phyloP scores from a whole-genome alignment of 495 filamentous ascomycete genomes.

The Collariella sp. region DNA sequence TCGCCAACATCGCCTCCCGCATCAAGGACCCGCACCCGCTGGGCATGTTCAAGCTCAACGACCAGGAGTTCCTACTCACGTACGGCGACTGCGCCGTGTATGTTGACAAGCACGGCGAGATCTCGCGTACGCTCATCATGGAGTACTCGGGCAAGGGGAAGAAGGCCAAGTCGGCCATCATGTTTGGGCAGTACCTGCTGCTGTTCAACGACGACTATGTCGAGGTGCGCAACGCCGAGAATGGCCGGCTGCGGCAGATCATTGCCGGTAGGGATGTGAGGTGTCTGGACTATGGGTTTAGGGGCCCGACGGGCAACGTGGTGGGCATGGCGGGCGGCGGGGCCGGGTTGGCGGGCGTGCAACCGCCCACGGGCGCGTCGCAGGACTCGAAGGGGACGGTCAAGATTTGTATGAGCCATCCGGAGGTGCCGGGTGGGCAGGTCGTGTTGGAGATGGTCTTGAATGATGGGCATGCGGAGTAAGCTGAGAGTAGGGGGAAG shows the following conservation, averaged over 20 bases:
- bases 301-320: constrained; percentile 40
- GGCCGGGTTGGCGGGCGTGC: background rate
- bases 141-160: constrained; percentile 89
- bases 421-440: constrained; percentile 69
- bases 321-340: background rate
- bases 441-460: constrained; percentile 86
- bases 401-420: constrained; percentile 94
- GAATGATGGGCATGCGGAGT: constrained; percentile 89
- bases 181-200: constrained; percentile 74
- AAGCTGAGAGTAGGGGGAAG: constrained; percentile 15
- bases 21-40: constrained; percentile 75
- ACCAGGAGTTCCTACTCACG: constrained; percentile 84
- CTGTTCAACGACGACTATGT: constrained; percentile 86
- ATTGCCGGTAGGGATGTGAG: constrained; percentile 83
- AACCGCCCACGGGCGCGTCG: constrained; percentile 10
- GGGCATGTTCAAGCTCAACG: constrained; percentile 92
- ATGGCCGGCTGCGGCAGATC: constrained; percentile 86
- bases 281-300: constrained; percentile 77
- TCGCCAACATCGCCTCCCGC: constrained; percentile 69
- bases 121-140: constrained; percentile 87
- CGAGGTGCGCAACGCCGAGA: constrained; percentile 93
- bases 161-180: constrained; percentile 60
- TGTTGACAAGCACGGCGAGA: constrained; percentile 95
- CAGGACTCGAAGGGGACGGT: constrained; percentile 53
- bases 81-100: constrained; percentile 96